phyloP scores from a whole-genome alignment of 306 rosid species.

The Hippophae rhamnoides region DNA sequence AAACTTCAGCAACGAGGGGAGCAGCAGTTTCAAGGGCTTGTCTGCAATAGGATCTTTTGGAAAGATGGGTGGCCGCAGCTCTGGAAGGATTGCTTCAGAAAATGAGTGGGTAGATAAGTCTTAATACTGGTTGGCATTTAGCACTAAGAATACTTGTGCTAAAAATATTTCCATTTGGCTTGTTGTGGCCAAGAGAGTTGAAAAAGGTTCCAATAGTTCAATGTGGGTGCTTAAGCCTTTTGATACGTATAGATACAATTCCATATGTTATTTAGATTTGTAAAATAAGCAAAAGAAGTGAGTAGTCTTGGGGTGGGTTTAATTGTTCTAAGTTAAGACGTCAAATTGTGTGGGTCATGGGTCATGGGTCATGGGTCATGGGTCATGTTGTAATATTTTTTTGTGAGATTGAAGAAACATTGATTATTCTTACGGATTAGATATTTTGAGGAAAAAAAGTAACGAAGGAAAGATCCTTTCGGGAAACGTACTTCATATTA shows the following conservation, averaged over 20 bases:
- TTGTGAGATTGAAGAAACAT: too few relatives aligned
- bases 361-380: too few relatives aligned
- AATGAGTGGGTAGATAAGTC: slow-evolving; percentile 63
- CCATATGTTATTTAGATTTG: slow-evolving; percentile 34
- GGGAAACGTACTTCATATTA: too few relatives aligned
- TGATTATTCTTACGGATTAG: not conserved
- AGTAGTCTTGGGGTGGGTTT: slow-evolving; percentile 24
- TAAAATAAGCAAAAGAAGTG: slow-evolving; percentile 39
- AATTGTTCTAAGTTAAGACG: too few relatives aligned
- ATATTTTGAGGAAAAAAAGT: not conserved
- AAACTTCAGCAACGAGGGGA: slow-evolving; percentile 52
- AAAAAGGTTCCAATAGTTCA: slow-evolving; percentile 16
- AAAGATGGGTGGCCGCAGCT: slow-evolving; percentile 55
- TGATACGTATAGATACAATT: slow-evolving; percentile 10
- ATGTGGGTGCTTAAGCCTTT: slow-evolving; percentile 27
- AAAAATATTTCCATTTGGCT: slow-evolving; percentile 8
- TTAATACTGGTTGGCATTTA: slow-evolving; percentile 4
- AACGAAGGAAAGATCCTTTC: slow-evolving; percentile 29
- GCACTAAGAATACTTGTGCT: not conserved
- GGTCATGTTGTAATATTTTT: too few relatives aligned
- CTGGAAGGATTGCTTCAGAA: slow-evolving; percentile 59
- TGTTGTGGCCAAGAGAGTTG: slow-evolving; percentile 2
- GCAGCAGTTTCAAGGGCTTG: slow-evolving; percentile 80
- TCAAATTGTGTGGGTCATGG: not conserved
- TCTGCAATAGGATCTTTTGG: slow-evolving; percentile 60